A percentile compares a stretch with the other conserved stretches of the same genome.
Evolutionary conservation across 2,329 filamentous ascomycete species (phyloP).

Genomic region (Herpotrichia juniperi): DNA sequence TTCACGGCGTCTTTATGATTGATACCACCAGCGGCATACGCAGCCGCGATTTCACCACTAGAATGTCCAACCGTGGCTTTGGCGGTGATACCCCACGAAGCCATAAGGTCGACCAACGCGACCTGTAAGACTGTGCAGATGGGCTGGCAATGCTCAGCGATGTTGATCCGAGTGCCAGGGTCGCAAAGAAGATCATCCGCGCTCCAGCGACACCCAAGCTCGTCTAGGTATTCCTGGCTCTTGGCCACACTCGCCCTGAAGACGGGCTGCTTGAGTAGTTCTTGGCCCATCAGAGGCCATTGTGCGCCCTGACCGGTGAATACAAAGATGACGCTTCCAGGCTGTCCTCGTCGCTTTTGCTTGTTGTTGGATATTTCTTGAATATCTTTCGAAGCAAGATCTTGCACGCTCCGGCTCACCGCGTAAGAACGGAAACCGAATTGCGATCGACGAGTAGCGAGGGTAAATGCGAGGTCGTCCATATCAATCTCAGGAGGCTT

Average conservation of each 20-base stretch:
- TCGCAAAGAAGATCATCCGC: not conserved
- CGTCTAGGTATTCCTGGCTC: not conserved
- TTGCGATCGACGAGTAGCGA: too few relatives aligned
- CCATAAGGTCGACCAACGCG: conserved; percentile 18
- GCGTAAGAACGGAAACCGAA: too few relatives aligned
- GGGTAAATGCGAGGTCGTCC: too few relatives aligned
- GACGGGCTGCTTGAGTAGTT: conserved; percentile 3
- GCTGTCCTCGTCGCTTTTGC: too few relatives aligned
- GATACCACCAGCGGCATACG: conserved; percentile 6
- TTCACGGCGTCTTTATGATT: conserved; percentile 9
- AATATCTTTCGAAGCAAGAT: too few relatives aligned
- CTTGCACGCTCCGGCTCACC: too few relatives aligned
- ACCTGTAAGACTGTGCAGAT: conserved; percentile 21
- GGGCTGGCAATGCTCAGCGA: conserved; percentile 16
- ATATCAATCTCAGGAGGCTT: too few relatives aligned
- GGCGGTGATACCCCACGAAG: conserved; percentile 8
- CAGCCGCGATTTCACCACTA: conserved; percentile 23
- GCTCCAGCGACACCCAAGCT: not conserved
- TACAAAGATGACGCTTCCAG: conserved; percentile 11
- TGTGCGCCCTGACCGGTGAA: conserved; percentile 25
- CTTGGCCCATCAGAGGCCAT: conserved; percentile 12
- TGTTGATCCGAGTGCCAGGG: conserved; percentile 3
- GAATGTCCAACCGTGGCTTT: conserved; percentile 20
- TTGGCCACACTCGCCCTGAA: not conserved
- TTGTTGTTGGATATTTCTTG: too few relatives aligned